These are phyloP conservation scores for Capsicum baccatum DNA, from an alignment of 257 asterid genomes.

Conservation along the genomic window DNA sequence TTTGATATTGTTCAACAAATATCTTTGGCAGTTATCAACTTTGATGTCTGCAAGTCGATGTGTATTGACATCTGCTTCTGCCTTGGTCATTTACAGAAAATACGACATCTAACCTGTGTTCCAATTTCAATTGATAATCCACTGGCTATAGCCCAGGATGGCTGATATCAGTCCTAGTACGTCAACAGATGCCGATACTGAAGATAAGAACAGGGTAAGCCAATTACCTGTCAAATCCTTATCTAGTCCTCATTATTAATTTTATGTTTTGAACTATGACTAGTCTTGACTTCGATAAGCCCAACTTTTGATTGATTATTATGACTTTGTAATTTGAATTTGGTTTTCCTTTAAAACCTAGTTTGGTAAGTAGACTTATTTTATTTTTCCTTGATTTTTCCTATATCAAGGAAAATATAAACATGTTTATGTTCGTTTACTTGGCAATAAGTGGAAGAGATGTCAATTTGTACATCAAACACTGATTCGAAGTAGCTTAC, in stretches of 20 bases:
- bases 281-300: background rate
- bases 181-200: constrained; percentile 94
- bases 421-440: background rate
- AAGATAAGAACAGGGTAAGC: constrained; percentile 67
- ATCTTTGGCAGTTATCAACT: constrained; percentile 7
- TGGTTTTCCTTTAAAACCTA: background rate
- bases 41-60: background rate
- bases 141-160: constrained; percentile 2
- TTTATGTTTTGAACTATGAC: constrained; percentile 5
- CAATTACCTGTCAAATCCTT: constrained; percentile 33
- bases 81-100: constrained; percentile 24
- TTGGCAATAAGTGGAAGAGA: background rate
- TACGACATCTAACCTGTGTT: constrained; percentile 6
- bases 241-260: background rate
- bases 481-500: too few species aligned
- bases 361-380: background rate
- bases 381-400: background rate
- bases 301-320: background rate
- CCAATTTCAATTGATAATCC: constrained; percentile 9
- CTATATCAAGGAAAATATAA: constrained; percentile 10
- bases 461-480: too few species aligned
- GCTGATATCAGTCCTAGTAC: constrained; percentile 66
- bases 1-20: background rate
- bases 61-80: background rate
- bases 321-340: background rate